Percentiles rank a stretch among this genome's conserved stretches.
These are phyloP conservation scores for Torulaspora microellipsoides DNA, from an alignment of 805 yeast genomes.

Conservation along the genomic window DNA sequence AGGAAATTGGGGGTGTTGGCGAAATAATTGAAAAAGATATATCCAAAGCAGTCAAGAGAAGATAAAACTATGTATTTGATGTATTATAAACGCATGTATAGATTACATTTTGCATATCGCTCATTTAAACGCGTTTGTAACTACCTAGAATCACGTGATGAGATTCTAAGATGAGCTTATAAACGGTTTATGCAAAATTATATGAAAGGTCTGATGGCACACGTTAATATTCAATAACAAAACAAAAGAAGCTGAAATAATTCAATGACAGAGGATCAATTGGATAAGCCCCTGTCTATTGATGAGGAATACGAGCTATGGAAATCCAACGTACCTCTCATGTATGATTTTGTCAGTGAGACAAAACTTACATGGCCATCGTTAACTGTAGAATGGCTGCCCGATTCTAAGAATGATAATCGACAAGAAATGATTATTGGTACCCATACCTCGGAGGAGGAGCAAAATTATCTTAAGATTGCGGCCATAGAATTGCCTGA, in stretches of 20 bases:
- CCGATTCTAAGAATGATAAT: conserved; percentile 33
- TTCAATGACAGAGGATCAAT: conserved; percentile 12
- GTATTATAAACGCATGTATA: too few species aligned
- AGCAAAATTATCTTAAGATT: conserved; percentile 58
- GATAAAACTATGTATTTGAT: conserved; percentile 6
- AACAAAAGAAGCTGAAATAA: not conserved
- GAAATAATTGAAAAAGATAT: conserved; percentile 76
- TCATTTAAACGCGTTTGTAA: too few species aligned
- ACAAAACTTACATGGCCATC: conserved; percentile 82
- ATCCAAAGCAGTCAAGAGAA: conserved; percentile 51
- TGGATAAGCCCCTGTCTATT: conserved; percentile 31
- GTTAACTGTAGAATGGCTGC: conserved; percentile 73
- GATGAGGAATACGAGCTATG: conserved; percentile 68
- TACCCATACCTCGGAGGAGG: conserved; percentile 71
- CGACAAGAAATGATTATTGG: conserved; percentile 57
- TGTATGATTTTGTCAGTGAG: conserved; percentile 81
- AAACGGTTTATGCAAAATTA: too few species aligned
- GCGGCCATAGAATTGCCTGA: conserved; percentile 58
- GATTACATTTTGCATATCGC: too few species aligned
- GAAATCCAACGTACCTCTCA: conserved; percentile 74
- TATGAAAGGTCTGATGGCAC: too few species aligned
- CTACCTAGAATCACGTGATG: too few species aligned
- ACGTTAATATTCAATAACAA: too few species aligned
- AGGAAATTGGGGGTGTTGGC: conserved; percentile 87
- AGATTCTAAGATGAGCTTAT: too few species aligned